These are phyloP conservation scores for Leptomonas seymouri DNA, from an alignment of 208 protist genomes.

Conservation along the genomic window DNA sequence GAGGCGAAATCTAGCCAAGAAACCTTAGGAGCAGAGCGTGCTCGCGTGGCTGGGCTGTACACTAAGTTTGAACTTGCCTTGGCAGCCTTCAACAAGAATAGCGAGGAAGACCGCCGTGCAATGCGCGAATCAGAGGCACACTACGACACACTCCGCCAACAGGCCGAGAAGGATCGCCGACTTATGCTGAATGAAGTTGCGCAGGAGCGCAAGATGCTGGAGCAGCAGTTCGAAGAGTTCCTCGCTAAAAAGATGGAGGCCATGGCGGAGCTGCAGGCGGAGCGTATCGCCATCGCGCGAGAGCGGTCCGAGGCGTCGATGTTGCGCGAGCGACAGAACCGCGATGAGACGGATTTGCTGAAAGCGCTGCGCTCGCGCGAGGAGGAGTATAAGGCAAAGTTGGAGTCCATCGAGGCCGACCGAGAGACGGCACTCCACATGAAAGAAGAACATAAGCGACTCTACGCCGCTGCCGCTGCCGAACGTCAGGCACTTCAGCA, in stretches of 20 bases:
- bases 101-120: constrained; percentile 75
- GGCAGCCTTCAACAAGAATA: constrained; percentile 61
- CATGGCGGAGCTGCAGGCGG: constrained; percentile 75
- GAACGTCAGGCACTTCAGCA: constrained; percentile 71
- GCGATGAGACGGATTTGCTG: constrained; percentile 74
- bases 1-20: constrained; percentile 63
- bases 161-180: constrained; percentile 76
- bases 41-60: constrained; percentile 60
- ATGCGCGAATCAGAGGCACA: constrained; percentile 67
- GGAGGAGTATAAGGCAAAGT: constrained; percentile 65
- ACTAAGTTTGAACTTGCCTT: constrained; percentile 84
- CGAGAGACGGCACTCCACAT: constrained; percentile 53
- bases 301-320: constrained; percentile 76
- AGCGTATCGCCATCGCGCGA: constrained; percentile 66
- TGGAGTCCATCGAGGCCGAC: constrained; percentile 72
- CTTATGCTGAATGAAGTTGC: constrained; percentile 80
- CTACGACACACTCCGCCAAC: constrained; percentile 82
- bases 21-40: constrained; percentile 71
- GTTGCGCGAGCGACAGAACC: constrained; percentile 79
- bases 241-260: constrained; percentile 73
- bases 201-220: constrained; percentile 81
- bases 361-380: constrained; percentile 75
- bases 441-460: constrained; percentile 60
- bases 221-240: constrained; percentile 87
- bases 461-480: constrained; percentile 43